These are phyloP conservation scores for Paramecium tetraurelia DNA, from an alignment of 73 alveolate genomes.

Conservation along the genomic window DNA sequence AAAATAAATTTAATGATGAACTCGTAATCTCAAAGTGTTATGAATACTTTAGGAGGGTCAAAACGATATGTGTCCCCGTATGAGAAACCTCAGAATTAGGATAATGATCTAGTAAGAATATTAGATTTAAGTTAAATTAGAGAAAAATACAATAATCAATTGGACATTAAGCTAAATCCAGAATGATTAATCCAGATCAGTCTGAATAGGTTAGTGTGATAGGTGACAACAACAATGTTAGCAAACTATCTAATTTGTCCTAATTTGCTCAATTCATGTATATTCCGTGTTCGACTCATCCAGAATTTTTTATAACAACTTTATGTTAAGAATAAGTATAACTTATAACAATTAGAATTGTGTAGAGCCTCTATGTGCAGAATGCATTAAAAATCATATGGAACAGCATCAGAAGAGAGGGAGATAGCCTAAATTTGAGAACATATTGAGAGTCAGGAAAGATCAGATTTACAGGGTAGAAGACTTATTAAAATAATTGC, in stretches of 20 bases:
- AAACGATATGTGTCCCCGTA: background rate
- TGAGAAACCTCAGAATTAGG: background rate
- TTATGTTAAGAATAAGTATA: constrained; percentile 4
- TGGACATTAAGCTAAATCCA: background rate
- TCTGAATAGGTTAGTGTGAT: background rate
- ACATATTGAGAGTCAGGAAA: background rate
- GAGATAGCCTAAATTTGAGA: background rate
- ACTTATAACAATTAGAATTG: background rate
- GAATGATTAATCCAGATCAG: background rate
- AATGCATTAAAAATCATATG: background rate
- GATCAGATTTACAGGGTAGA: background rate
- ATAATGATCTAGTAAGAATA: background rate
- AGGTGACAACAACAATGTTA: background rate
- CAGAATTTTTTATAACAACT: background rate
- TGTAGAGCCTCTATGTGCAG: constrained; percentile 47
- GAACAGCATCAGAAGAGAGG: background rate
- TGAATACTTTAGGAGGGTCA: background rate
- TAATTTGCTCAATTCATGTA: background rate
- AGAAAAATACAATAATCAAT: background rate
- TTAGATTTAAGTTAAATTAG: background rate
- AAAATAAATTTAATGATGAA: background rate
- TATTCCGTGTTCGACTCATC: background rate
- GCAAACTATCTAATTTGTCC: constrained; percentile 8
- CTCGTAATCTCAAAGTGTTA: background rate
- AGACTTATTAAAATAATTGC: background rate